phyloP scores from a whole-genome alignment of 495 filamentous ascomycete species.

The Tuber borchii region DNA sequence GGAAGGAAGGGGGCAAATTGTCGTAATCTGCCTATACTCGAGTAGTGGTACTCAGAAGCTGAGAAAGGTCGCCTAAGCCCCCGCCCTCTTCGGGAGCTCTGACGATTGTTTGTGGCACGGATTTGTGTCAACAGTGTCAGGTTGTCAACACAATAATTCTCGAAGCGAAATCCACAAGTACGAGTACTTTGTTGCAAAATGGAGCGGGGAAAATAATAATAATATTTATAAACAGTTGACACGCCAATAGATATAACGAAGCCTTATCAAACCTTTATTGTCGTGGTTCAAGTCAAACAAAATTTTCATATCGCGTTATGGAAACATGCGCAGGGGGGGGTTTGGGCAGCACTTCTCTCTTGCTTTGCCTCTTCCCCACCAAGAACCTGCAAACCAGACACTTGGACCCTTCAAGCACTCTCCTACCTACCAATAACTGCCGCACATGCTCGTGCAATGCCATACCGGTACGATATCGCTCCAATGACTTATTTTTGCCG shows the following conservation, averaged over 20 bases:
- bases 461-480: not conserved
- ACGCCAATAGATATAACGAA: not conserved
- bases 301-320: not conserved
- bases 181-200: not conserved
- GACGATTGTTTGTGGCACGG: not conserved
- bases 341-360: not conserved
- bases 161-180: not conserved
- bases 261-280: not conserved
- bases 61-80: not conserved
- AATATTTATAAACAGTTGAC: not conserved
- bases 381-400: not conserved
- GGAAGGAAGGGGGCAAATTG: not conserved
- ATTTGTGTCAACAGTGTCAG: not conserved
- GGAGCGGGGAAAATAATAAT: not conserved
- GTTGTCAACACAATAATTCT: not conserved
- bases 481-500: not conserved
- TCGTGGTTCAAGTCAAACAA: not conserved
- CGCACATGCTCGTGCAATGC: not conserved
- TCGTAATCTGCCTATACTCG: not conserved
- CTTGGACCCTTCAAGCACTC: not conserved
- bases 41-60: not conserved
- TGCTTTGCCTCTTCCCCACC: not conserved
- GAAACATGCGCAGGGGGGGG: not conserved
- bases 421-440: not conserved
- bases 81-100: not conserved